Conservation (phyloP, 1,139 yeast genomes). For the Taphrina populina region DNA sequence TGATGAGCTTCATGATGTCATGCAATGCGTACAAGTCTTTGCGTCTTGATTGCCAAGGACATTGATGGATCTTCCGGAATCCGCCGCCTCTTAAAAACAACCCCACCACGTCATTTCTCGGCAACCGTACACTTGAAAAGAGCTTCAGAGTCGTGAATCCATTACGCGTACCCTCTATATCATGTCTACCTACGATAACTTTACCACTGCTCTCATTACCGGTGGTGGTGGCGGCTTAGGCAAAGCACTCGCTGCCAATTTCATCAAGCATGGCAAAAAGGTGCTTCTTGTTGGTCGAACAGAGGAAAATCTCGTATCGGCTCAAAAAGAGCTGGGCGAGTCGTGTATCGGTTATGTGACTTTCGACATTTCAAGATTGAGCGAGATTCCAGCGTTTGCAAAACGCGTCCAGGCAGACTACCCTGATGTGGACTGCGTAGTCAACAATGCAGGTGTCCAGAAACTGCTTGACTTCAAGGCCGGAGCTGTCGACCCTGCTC, state of each 20-base stretch:
- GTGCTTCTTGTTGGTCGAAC: conserved; percentile 27
- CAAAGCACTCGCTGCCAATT: conserved; percentile 20
- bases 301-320: conserved; percentile 16
- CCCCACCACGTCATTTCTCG: too few relatives aligned
- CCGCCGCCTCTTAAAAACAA: too few relatives aligned
- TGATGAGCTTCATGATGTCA: too few relatives aligned
- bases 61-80: too few relatives aligned
- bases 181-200: conserved; percentile 9
- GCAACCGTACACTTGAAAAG: too few relatives aligned
- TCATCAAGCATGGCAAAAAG: conserved; percentile 22
- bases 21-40: too few relatives aligned
- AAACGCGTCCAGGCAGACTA: conserved; percentile 7
- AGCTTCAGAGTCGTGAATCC: too few relatives aligned
- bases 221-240: conserved; percentile 28
- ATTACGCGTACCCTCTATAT: too few relatives aligned
- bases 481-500: not conserved
- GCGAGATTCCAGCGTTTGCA: conserved; percentile 7
- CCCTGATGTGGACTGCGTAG: conserved; percentile 25
- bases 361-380: conserved; percentile 3
- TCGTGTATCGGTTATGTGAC: conserved; percentile 6
- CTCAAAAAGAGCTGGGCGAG: conserved; percentile 17
- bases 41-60: too few relatives aligned
- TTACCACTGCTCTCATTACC: conserved; percentile 14
- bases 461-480: conserved; percentile 17
- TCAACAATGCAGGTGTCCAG: conserved; percentile 28